Conservation (phyloP, 768 basidiomycete species). For the Podaxis carcinomalis region DNA sequence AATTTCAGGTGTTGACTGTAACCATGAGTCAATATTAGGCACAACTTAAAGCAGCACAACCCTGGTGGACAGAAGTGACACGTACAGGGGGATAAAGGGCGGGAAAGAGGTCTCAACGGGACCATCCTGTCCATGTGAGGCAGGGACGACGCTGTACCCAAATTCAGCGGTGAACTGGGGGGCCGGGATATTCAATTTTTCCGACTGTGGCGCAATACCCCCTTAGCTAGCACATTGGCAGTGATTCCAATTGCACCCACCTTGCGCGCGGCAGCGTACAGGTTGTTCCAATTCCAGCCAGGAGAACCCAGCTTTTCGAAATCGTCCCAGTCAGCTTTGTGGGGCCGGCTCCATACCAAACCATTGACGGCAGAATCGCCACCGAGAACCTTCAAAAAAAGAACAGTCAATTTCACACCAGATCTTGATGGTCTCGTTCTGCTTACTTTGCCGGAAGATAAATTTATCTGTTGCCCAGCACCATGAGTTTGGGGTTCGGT, state of each 20-base stretch:
- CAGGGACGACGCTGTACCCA: conserved; percentile 19
- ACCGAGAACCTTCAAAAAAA: conserved; percentile 47
- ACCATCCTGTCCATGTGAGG: conserved; percentile 42
- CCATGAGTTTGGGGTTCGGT: conserved; percentile 45
- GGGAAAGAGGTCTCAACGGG: conserved; percentile 37
- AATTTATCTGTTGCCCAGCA: conserved; percentile 37
- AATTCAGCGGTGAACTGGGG: conserved; percentile 23
- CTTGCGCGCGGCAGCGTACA: conserved; percentile 31
- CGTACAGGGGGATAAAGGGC: conserved; percentile 25
- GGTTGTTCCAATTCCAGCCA: conserved; percentile 51
- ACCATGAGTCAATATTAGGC: background rate
- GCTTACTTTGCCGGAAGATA: conserved; percentile 59
- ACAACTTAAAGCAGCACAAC: background rate
- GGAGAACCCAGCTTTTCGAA: conserved; percentile 49
- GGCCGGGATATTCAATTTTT: conserved; percentile 22
- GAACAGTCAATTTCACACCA: background rate
- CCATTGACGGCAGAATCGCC: conserved; percentile 70
- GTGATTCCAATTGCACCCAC: background rate
- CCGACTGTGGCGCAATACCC: conserved; percentile 24
- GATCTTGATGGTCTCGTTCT: background rate
- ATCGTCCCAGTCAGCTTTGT: conserved; percentile 24
- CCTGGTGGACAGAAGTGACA: background rate
- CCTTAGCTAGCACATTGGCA: conserved; percentile 13
- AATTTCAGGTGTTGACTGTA: conserved; percentile 25
- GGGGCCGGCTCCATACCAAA: conserved; percentile 34